A percentile compares a stretch with the other conserved stretches of the same genome.
Evolutionary conservation across 306 rosid genomes (phyloP).

Genomic region (Cotoneaster glaucophyllus): DNA sequence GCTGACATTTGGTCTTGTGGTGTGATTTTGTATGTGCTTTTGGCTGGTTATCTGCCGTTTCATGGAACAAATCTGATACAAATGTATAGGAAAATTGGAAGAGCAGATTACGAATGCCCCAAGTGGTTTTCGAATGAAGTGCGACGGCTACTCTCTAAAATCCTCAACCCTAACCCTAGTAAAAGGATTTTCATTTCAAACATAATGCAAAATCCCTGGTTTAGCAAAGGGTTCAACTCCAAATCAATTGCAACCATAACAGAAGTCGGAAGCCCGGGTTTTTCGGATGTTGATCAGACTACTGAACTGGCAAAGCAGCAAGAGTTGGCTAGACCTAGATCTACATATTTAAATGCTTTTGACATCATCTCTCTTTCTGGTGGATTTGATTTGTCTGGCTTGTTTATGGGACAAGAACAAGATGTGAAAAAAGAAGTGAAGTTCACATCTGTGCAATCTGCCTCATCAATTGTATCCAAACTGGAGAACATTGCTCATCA

Average conservation of each 20-base stretch:
- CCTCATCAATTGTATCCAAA: constrained; percentile 32
- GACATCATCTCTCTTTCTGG: constrained; percentile 42
- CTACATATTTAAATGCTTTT: constrained; percentile 41
- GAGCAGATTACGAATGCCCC: constrained; percentile 37
- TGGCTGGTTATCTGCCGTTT: constrained; percentile 49
- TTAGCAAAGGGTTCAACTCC: constrained; percentile 28
- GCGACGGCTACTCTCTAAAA: constrained; percentile 26
- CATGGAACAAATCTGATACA: constrained; percentile 31
- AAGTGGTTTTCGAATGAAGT: constrained; percentile 35
- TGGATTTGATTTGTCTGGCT: constrained; percentile 36
- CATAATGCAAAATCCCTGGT: constrained; percentile 38
- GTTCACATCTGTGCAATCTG: constrained; percentile 41
- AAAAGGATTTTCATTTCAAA: constrained; percentile 35
- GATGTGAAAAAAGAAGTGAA: constrained; percentile 26
- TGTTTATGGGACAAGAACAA: constrained; percentile 30
- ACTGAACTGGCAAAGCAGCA: constrained; percentile 11
- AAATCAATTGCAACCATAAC: neutral
- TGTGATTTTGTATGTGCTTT: constrained; percentile 41
- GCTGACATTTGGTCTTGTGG: constrained; percentile 65
- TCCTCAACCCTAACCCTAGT: constrained; percentile 42
- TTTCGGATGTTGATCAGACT: neutral
- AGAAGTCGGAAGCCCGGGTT: neutral
- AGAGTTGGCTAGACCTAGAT: constrained; percentile 16
- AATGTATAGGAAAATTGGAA: constrained; percentile 39
- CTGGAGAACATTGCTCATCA: constrained; percentile 26